Conservation (phyloP, 2,329 filamentous ascomycete genomes). For the Coniochaeta hoffmannii region DNA sequence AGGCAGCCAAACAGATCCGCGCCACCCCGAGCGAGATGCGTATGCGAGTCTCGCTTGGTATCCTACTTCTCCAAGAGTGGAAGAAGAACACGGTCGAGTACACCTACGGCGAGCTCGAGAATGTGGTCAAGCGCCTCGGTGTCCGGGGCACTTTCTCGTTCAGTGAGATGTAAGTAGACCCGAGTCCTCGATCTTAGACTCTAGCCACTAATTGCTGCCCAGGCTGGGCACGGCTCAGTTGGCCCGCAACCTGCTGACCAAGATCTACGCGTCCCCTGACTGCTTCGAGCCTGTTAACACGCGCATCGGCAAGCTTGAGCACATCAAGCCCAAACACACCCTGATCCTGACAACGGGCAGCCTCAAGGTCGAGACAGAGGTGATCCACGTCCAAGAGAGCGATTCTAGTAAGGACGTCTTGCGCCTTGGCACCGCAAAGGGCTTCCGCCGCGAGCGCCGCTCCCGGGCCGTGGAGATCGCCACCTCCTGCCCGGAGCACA, state of each 20-base stretch:
- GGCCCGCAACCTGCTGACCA: neutral
- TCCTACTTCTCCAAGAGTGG: slow-evolving; percentile 12
- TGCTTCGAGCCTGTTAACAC: neutral
- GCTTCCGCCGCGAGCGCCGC: slow-evolving; percentile 9
- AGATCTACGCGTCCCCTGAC: neutral
- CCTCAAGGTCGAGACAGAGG: slow-evolving; percentile 10
- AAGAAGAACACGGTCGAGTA: slow-evolving; percentile 10
- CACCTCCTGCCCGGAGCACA: slow-evolving; percentile 24
- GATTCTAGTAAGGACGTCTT: neutral
- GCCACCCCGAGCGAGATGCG: slow-evolving; percentile 11
- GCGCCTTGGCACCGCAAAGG: slow-evolving; percentile 8
- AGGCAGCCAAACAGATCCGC: slow-evolving; percentile 3
- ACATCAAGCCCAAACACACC: slow-evolving; percentile 6
- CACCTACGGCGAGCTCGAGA: slow-evolving; percentile 9
- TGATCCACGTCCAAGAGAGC: slow-evolving; percentile 6
- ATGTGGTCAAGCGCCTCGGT: slow-evolving; percentile 6
- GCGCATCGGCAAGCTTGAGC: neutral
- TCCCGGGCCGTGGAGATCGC: slow-evolving; percentile 15
- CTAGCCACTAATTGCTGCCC: neutral
- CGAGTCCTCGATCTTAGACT: no score
- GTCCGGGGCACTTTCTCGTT: slow-evolving; percentile 11
- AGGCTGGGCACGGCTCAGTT: neutral
- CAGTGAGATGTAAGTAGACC: slow-evolving; percentile 7
- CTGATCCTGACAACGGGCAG: slow-evolving; percentile 13
- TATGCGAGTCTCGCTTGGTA: slow-evolving; percentile 15